Evolutionary conservation across 495 filamentous ascomycete genomes (phyloP), one percentile per base, ranked within the genome.

Genomic region (Talaromyces ruber): DNA sequence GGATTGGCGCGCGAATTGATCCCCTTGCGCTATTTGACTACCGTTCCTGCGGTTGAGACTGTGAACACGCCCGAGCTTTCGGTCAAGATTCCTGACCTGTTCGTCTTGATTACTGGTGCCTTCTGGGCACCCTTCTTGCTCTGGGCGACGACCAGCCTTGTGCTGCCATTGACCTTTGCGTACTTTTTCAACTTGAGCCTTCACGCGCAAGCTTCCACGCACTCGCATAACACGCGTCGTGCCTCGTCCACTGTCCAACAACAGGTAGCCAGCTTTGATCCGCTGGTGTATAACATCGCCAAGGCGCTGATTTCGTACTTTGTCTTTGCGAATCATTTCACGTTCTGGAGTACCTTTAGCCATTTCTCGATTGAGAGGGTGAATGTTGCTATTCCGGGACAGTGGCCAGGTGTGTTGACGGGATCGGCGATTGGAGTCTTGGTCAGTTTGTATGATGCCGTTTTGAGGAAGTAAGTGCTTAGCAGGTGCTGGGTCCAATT

Each of bases 111-210:
- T 8, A 91, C 88, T 3, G 69, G 80, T 28, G 78, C 77, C 1
- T 97, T 96, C 79, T 98, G 94, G 94, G 83, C 80, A 0, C 88
- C 92, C 0, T 84, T 90, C 30, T 76, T 84, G 9, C 79, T 94
- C 24, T 98, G 95, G 93, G 64, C 82, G 2, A 68, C 88, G 28
- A 93, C 91, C 3, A 86, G 82, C 66, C 64, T 92, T 16, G 28
- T 88, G 14, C 56, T 93, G 63, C 94, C 94, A 4, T 66, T 86
- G 59, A 60, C 87, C 26, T 80, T 84, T 37, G 90, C 88, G 1
- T 97, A 92, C 68, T 93, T 97, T 70, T 84, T 95, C 79, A 97
- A 98, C 71, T 68, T 97, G 66, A 88, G 84, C 66, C 70, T 79
- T 63, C 70, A 75, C 29, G 71, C 72, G n/a, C 60, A 70, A 25